These are phyloP conservation scores for Phytopythium boreale DNA, from an alignment of 352 stramenopile species.

Conservation along the genomic window DNA sequence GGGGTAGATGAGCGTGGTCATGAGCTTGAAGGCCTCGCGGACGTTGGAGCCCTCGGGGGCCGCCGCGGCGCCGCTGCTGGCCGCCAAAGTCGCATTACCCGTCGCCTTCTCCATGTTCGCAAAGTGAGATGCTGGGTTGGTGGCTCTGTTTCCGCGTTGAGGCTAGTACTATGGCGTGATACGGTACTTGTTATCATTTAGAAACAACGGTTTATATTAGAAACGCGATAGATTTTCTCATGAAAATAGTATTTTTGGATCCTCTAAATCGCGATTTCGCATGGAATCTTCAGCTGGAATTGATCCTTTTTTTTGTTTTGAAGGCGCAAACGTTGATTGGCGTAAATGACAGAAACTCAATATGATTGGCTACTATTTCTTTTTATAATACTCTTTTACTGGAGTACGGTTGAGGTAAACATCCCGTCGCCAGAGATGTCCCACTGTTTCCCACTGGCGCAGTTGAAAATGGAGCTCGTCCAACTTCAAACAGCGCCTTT, in stretches of 20 bases:
- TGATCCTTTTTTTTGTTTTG: no score
- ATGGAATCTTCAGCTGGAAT: no score
- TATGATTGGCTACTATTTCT: no score
- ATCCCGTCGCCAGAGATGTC: no score
- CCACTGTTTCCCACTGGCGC: no score
- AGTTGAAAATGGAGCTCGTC: neutral
- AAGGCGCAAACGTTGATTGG: no score
- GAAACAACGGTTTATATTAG: neutral
- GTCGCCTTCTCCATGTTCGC: neutral
- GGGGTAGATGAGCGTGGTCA: conserved; percentile 72
- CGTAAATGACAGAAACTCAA: no score
- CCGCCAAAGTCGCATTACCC: neutral
- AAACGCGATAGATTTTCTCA: neutral
- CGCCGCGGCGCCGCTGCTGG: neutral
- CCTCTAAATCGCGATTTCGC: no score
- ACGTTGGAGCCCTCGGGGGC: conserved; percentile 48
- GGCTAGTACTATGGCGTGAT: neutral
- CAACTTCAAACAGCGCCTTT: conserved; percentile 11
- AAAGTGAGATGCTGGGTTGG: neutral
- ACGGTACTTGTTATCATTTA: neutral
- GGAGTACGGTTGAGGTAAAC: no score
- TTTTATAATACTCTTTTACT: no score
- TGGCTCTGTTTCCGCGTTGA: neutral
- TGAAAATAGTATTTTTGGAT: no score
- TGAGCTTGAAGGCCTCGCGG: conserved; percentile 76